phyloP scores from a whole-genome alignment of 352 stramenopile species.

The Phytophthora capsici region DNA sequence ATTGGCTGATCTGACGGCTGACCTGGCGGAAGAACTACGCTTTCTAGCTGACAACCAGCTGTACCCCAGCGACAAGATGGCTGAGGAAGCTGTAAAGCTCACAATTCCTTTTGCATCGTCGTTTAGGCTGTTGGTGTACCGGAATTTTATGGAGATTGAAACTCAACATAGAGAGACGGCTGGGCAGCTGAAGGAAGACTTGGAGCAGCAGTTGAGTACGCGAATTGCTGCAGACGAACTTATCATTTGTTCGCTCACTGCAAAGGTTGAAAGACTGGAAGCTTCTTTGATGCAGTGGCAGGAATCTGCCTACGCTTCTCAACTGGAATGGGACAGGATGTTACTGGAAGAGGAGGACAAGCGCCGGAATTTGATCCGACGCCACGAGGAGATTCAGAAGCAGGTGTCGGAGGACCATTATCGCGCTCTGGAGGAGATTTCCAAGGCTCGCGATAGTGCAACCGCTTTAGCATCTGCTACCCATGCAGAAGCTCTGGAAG shows the following conservation, averaged over 20 bases:
- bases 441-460: conserved; percentile 19
- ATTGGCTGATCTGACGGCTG: conserved; percentile 9
- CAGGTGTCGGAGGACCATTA: conserved; percentile 14
- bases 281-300: conserved; percentile 35
- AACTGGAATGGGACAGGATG: conserved; percentile 33
- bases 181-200: conserved; percentile 14
- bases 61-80: conserved; percentile 18
- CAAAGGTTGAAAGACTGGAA: conserved; percentile 31
- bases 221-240: conserved; percentile 8
- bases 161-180: conserved; percentile 10
- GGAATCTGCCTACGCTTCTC: conserved; percentile 22
- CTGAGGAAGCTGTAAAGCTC: conserved; percentile 2
- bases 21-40: conserved; percentile 19
- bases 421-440: conserved; percentile 19
- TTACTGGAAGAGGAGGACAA: conserved; percentile 33
- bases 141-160: conserved; percentile 19
- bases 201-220: conserved; percentile 28
- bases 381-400: conserved; percentile 20
- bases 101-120: conserved; percentile 26
- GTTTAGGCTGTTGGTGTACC: conserved; percentile 25
- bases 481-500: conserved; percentile 23
- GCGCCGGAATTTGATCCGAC: conserved; percentile 23
- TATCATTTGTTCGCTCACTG: conserved; percentile 15
- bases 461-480: conserved; percentile 21
- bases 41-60: conserved; percentile 34